A percentile compares a stretch with the other conserved stretches of the same genome.
Evolutionary conservation across 495 filamentous ascomycete species (phyloP).

Genomic region (Neurospora intermedia): DNA sequence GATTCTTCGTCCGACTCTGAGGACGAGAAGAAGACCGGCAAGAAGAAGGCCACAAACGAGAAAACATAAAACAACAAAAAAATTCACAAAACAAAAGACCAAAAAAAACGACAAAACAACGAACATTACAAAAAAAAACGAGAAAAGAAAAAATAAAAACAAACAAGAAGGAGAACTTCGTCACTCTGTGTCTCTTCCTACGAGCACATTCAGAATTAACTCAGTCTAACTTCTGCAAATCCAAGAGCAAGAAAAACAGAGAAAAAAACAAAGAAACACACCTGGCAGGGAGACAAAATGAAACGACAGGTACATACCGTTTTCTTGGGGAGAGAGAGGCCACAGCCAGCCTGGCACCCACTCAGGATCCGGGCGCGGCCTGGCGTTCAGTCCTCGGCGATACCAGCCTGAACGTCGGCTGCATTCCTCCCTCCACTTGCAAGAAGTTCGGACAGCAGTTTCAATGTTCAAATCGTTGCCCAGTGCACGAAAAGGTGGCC

Average conservation of each 20-base stretch:
- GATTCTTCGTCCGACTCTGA: conserved; percentile 19
- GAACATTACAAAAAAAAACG: no score
- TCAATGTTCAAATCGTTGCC: background rate
- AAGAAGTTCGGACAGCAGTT: conserved; percentile 36
- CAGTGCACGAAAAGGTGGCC: conserved; percentile 13
- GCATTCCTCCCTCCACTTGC: conserved; percentile 84
- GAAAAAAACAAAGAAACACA: conserved; percentile 12
- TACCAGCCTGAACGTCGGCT: conserved; percentile 97
- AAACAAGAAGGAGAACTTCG: no score
- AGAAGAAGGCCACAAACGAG: conserved; percentile 6
- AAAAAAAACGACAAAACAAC: no score
- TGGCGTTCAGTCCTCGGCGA: conserved; percentile 56
- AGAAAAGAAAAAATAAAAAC: background rate
- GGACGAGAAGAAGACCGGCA: conserved; percentile 24
- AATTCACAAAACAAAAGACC: no score
- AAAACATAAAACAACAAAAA: no score
- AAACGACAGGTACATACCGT: background rate
- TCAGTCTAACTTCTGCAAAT: conserved; percentile 33
- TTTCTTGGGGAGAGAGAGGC: background rate
- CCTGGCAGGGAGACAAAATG: background rate
- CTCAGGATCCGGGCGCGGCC: conserved; percentile 44
- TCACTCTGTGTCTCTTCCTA: conserved; percentile 28
- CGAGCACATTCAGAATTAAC: conserved; percentile 51
- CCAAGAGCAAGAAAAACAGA: conserved; percentile 28
- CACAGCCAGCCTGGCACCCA: background rate